phyloP scores from a whole-genome alignment of 768 basidiomycete genomes.

The Russula compacta region DNA sequence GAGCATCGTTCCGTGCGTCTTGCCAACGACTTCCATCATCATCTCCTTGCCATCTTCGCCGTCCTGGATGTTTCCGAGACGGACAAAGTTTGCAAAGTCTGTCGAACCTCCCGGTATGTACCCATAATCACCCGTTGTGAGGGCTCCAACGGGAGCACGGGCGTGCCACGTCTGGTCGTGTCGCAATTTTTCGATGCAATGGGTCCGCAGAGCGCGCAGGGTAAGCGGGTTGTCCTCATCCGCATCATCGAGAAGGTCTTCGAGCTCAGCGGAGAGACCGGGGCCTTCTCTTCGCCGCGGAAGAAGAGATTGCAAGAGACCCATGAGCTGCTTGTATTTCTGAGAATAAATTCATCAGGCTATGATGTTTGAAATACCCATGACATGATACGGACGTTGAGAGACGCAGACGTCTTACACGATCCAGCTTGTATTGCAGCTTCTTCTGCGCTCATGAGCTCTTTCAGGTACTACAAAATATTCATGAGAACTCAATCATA shows the following conservation, averaged over 20 bases:
- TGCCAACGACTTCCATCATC: constrained; percentile 2
- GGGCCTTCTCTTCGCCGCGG: constrained; percentile 7
- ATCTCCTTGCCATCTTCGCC: not conserved
- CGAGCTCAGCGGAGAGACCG: constrained; percentile 7
- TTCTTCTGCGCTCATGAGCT: constrained; percentile 15
- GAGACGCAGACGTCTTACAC: not conserved
- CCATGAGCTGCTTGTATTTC: constrained; percentile 16
- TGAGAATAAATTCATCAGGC: not conserved
- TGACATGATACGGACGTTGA: not conserved
- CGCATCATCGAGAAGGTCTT: constrained; percentile 18
- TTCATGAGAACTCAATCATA: not conserved
- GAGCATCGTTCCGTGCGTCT: constrained; percentile 13
- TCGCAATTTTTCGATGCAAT: constrained; percentile 3
- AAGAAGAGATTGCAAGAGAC: constrained; percentile 16
- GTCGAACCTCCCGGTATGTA: constrained; percentile 5
- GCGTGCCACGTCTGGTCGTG: constrained; percentile 16
- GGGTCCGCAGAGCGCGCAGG: constrained; percentile 12
- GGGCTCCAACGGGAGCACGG: constrained; percentile 5
- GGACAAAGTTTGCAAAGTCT: constrained; percentile 13
- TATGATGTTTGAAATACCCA: not conserved
- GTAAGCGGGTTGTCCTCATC: constrained; percentile 10
- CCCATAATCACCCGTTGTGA: constrained; percentile 14
- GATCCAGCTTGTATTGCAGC: not conserved
- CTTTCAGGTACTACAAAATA: constrained; percentile 7
- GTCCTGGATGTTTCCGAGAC: constrained; percentile 13